Evolutionary conservation across 2,329 filamentous ascomycete genomes (phyloP).

Genomic region (Penicillium sp.): DNA sequence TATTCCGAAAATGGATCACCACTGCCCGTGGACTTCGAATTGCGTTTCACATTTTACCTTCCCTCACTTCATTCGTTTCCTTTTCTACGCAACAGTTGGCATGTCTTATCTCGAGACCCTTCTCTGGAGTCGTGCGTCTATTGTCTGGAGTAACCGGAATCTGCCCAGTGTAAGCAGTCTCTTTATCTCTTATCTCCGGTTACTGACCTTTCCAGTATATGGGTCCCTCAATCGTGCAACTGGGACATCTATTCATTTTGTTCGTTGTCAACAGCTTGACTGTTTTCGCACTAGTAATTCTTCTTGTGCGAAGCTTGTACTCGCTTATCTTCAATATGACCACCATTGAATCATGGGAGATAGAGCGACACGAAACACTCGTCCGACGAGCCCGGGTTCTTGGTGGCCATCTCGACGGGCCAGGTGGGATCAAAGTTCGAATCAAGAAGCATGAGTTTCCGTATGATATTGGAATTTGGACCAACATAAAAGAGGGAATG

Average conservation of each 20-base stretch:
- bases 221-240: constrained; percentile 54
- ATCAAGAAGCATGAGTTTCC: constrained; percentile 65
- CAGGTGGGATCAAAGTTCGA: constrained; percentile 55
- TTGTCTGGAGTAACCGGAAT: constrained; percentile 57
- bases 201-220: constrained; percentile 51
- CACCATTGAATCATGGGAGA: constrained; percentile 66
- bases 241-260: constrained; percentile 58
- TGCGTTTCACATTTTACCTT: constrained; percentile 67
- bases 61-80: constrained; percentile 65
- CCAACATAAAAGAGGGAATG: constrained; percentile 62
- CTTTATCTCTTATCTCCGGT: neutral
- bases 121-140: constrained; percentile 51
- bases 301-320: constrained; percentile 57
- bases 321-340: constrained; percentile 59
- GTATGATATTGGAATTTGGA: constrained; percentile 64
- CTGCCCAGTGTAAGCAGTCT: constrained; percentile 55
- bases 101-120: constrained; percentile 59
- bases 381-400: constrained; percentile 48
- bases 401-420: constrained; percentile 60
- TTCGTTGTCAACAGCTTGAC: constrained; percentile 57
- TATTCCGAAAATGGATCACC: constrained; percentile 66
- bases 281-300: constrained; percentile 55
- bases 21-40: constrained; percentile 67
- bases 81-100: constrained; percentile 59
- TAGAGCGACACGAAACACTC: constrained; percentile 50